These are phyloP conservation scores for Arthrobotrys iridis DNA, from an alignment of 2,329 filamentous ascomycete species.

Conservation along the genomic window DNA sequence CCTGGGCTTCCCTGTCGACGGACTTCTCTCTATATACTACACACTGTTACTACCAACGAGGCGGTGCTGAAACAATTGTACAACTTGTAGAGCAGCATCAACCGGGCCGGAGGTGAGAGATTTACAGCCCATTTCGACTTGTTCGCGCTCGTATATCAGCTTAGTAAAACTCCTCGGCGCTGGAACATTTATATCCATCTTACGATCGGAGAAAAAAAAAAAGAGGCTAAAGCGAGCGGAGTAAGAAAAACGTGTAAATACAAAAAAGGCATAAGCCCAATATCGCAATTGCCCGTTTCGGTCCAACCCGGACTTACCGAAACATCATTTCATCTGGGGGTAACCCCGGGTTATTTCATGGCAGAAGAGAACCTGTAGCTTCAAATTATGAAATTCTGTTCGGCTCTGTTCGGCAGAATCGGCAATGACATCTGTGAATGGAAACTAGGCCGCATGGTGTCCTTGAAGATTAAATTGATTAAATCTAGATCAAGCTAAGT, in stretches of 20 bases:
- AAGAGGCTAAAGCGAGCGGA: too few species aligned
- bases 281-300: constrained; percentile 17
- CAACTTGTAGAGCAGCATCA: neutral
- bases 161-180: neutral
- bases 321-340: neutral
- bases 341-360: neutral
- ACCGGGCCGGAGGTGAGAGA: neutral
- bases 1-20: neutral
- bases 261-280: neutral
- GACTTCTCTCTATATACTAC: too few species aligned
- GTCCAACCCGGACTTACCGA: neutral
- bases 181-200: too few species aligned
- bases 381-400: neutral
- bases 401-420: neutral
- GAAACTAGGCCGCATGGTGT: neutral
- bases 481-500: neutral
- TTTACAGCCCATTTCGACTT: too few species aligned
- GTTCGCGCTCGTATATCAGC: constrained; percentile 2
- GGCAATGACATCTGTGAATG: constrained; percentile 11
- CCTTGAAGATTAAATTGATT: too few species aligned
- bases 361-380: neutral
- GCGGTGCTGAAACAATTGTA: constrained; percentile 1
- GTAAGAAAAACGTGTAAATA: too few species aligned
- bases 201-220: too few species aligned
- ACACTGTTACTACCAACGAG: neutral